Conservation (phyloP, 257 asterid genomes). For the Gynochthodes officinalis region DNA sequence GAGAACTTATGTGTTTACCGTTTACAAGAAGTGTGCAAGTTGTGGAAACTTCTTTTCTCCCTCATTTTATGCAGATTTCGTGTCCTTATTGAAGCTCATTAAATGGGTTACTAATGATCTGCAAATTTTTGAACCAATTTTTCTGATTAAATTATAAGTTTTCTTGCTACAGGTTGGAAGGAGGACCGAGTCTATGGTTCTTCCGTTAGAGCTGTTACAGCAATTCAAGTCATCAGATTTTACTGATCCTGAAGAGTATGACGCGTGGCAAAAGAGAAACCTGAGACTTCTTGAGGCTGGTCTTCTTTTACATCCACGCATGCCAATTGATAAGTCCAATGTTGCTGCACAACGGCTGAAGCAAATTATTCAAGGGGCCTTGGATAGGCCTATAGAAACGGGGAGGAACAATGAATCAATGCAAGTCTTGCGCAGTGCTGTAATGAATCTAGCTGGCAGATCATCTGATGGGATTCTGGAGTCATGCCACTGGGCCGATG, state of each 20-base stretch:
- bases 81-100: background rate
- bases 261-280: constrained; percentile 95
- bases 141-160: background rate
- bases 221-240: constrained; percentile 97
- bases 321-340: constrained; percentile 70
- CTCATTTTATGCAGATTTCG: background rate
- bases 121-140: background rate
- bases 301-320: constrained; percentile 80
- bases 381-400: constrained; percentile 92
- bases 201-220: constrained; percentile 93
- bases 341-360: constrained; percentile 71
- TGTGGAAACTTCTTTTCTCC: background rate
- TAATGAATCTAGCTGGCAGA: constrained; percentile 71
- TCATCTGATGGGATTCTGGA: constrained; percentile 75
- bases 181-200: constrained; percentile 69
- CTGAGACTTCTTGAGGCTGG: constrained; percentile 90
- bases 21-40: background rate
- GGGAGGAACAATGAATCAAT: constrained; percentile 92
- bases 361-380: constrained; percentile 73
- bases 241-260: constrained; percentile 74
- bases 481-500: constrained; percentile 97
- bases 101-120: background rate
- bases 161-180: constrained; percentile 64
- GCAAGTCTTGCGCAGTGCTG: constrained; percentile 95
- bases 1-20: background rate